phyloP scores from a whole-genome alignment of 1,284 basidiomycete genomes.

The Earliella scabrosa region DNA sequence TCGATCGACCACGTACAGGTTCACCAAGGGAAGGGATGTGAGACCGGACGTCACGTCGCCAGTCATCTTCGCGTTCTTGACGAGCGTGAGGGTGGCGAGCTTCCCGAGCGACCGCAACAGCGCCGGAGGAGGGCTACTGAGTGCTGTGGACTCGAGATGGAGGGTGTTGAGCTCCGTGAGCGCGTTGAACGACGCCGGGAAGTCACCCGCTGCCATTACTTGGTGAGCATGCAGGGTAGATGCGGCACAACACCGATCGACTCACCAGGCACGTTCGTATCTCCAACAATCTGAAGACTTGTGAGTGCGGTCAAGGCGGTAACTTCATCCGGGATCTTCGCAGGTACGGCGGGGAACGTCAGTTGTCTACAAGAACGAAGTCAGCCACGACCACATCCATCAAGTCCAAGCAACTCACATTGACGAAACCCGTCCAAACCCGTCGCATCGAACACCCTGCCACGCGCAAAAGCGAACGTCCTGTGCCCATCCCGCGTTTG shows the following conservation, averaged over 20 bases:
- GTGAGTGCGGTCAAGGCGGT: conserved; percentile 46
- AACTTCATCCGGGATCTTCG: conserved; percentile 47
- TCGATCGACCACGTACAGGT: conserved; percentile 41
- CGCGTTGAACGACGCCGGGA: conserved; percentile 43
- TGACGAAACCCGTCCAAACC: conserved; percentile 44
- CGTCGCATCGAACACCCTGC: conserved; percentile 51
- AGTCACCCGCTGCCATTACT: conserved; percentile 40
- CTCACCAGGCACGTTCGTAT: conserved; percentile 46
- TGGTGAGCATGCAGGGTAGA: neutral
- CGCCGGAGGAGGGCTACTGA: conserved; percentile 43
- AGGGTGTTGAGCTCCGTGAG: conserved; percentile 44
- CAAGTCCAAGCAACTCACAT: too few relatives aligned
- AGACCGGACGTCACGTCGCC: conserved; percentile 44
- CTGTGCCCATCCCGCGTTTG: conserved; percentile 51
- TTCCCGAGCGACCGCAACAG: conserved; percentile 40
- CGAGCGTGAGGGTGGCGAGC: conserved; percentile 46
- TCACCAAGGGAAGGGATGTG: conserved; percentile 40
- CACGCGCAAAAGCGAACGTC: conserved; percentile 53
- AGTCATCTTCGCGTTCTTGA: conserved; percentile 51
- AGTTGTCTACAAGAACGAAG: conserved; percentile 39
- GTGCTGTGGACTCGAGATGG: conserved; percentile 51
- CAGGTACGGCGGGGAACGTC: conserved; percentile 51
- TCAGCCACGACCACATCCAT: too few relatives aligned
- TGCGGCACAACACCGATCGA: neutral
- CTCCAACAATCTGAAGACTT: conserved; percentile 46